Percentiles rank a stretch among this genome's conserved stretches.
Evolutionary conservation across 1,284 basidiomycete genomes (phyloP).

Genomic region (Irpex sp.): DNA sequence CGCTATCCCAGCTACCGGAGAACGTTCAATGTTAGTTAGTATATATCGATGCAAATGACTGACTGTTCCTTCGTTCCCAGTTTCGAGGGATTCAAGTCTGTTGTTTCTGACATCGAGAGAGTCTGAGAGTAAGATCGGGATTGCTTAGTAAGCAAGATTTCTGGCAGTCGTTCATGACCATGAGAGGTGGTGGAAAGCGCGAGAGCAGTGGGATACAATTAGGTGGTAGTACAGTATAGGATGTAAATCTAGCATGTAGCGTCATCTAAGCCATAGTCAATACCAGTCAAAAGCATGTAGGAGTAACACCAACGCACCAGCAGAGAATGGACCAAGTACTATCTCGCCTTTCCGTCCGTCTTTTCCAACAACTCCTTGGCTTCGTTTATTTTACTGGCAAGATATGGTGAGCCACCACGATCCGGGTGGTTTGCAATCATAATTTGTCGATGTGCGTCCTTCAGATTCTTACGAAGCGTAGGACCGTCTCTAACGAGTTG

Average conservation of each 20-base stretch:
- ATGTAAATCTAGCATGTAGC: neutral
- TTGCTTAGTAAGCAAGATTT: conserved; percentile 28
- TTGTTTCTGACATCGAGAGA: conserved; percentile 17
- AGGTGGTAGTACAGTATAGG: conserved; percentile 14
- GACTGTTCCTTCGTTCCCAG: conserved; percentile 49
- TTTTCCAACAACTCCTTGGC: conserved; percentile 84
- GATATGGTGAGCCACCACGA: conserved; percentile 91
- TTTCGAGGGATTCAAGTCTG: conserved; percentile 34
- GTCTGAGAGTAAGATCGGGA: neutral
- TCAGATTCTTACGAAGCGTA: conserved; percentile 66
- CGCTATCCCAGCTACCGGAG: conserved; percentile 60
- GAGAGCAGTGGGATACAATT: conserved; percentile 7
- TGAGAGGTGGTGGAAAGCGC: neutral
- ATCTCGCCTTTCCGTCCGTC: conserved; percentile 33
- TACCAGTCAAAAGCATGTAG: neutral
- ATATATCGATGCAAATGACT: conserved; percentile 12
- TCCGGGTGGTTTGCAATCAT: conserved; percentile 98
- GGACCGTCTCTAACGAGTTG: conserved; percentile 63
- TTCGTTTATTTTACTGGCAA: conserved; percentile 98
- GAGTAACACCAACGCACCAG: neutral
- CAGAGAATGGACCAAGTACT: neutral
- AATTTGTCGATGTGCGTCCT: conserved; percentile 88
- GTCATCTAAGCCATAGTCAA: neutral
- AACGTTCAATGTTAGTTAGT: conserved; percentile 14
- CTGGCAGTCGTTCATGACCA: neutral